A percentile compares a stretch with the other conserved stretches of the same genome.
Conservation (phyloP, 176 grass and related monocot species). For the Oryza longistaminata region DNA sequence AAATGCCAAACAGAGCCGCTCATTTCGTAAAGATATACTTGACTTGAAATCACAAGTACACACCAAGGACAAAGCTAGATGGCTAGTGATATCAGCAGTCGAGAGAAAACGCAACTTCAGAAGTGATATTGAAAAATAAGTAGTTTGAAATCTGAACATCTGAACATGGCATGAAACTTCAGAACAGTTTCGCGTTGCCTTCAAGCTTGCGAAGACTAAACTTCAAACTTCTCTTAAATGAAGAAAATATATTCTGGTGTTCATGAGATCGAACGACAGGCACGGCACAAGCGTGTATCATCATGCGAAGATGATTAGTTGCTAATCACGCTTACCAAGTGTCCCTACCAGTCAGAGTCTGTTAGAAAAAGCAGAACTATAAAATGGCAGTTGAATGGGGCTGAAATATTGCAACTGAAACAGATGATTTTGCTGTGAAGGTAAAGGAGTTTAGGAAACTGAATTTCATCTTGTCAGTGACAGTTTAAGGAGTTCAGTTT, state of each 20-base stretch:
- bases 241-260: neutral
- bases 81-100: neutral
- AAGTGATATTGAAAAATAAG: neutral
- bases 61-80: neutral
- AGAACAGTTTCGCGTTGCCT: neutral
- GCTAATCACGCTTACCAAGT: neutral
- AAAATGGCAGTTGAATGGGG: conserved; percentile 22
- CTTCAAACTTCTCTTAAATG: too few relatives aligned
- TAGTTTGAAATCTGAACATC: neutral
- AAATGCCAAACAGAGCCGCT: neutral
- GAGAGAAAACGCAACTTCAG: neutral
- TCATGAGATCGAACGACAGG: neutral
- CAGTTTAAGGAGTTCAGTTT: conserved; percentile 39
- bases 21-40: neutral
- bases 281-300: too few relatives aligned
- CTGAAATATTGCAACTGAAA: too few relatives aligned
- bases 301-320: neutral
- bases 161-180: neutral
- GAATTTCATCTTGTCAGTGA: conserved; percentile 31
- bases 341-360: conserved; percentile 1
- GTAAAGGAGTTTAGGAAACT: conserved; percentile 45
- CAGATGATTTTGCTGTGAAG: conserved; percentile 37
- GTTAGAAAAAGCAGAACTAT: conserved; percentile 39
- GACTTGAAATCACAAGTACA: neutral
- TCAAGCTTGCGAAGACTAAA: too few relatives aligned